phyloP scores from a whole-genome alignment of 2,329 filamentous ascomycete genomes.

The Sphaerulina musiva region DNA sequence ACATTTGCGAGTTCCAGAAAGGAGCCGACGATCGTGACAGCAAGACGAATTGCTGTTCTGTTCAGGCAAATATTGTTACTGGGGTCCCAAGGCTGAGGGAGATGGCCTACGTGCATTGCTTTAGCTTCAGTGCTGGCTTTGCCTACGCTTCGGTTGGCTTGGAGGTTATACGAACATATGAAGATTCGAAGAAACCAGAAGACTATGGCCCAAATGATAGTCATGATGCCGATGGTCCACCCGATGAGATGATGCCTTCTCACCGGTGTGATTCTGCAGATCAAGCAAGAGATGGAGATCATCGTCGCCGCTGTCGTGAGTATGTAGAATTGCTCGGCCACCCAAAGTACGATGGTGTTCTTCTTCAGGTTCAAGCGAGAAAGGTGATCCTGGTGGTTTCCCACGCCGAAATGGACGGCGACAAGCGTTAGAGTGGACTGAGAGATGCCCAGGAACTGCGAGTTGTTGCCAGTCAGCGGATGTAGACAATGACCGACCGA shows the following conservation, averaged over 20 bases:
- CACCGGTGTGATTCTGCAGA: constrained; percentile 23
- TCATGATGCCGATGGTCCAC: constrained; percentile 16
- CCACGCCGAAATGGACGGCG: constrained; percentile 24
- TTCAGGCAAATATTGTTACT: constrained; percentile 15
- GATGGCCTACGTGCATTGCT: neutral
- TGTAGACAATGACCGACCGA: neutral
- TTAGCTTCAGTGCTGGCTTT: too few species aligned
- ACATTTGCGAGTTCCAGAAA: constrained; percentile 23
- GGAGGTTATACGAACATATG: constrained; percentile 11
- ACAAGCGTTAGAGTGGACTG: constrained; percentile 19
- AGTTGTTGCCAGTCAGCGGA: neutral
- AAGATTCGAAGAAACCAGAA: constrained; percentile 19
- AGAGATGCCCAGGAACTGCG: constrained; percentile 15
- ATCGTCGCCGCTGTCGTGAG: constrained; percentile 19
- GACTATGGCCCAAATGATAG: constrained; percentile 16
- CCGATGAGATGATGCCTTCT: constrained; percentile 18
- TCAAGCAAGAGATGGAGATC: constrained; percentile 25
- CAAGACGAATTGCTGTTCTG: constrained; percentile 19
- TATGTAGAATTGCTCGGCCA: constrained; percentile 18
- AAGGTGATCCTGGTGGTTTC: constrained; percentile 2
- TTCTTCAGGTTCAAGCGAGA: constrained; percentile 4
- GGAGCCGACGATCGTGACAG: constrained; percentile 15
- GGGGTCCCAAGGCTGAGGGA: constrained; percentile 25
- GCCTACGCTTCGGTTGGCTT: too few species aligned
- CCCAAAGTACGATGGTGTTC: constrained; percentile 17